Percentiles rank a stretch among this genome's conserved stretches.
Conservation (phyloP, 352 stramenopile species). For the Globisporangium echinulatum region DNA sequence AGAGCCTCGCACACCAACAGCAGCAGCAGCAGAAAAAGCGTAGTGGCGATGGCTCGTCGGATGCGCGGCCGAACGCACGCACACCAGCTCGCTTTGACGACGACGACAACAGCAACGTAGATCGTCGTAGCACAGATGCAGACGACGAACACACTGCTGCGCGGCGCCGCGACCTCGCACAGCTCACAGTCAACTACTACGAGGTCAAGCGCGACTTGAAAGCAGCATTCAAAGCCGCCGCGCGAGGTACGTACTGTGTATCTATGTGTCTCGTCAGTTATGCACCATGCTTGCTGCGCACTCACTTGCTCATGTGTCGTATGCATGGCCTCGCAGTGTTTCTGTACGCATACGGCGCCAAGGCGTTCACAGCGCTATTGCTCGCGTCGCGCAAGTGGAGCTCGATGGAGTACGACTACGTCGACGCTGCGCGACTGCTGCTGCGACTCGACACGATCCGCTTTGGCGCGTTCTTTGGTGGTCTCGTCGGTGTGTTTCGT, state of each 20-base stretch:
- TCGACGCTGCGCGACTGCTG: constrained; percentile 64
- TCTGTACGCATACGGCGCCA: constrained; percentile 71
- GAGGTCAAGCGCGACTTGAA: constrained; percentile 41
- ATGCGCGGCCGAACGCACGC: not conserved
- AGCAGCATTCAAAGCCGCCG: constrained; percentile 35
- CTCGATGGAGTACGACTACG: constrained; percentile 66
- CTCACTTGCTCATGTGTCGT: not conserved
- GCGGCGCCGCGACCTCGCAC: constrained; percentile 28
- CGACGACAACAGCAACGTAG: constrained; percentile 11
- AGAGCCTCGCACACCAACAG: constrained; percentile 17
- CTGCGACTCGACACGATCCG: constrained; percentile 61
- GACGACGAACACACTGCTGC: constrained; percentile 22
- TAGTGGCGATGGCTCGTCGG: not conserved
- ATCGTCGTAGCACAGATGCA: not conserved
- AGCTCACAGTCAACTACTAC: constrained; percentile 23
- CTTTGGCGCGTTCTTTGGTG: constrained; percentile 74
- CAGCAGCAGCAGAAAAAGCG: not conserved
- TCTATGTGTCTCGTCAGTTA: too few relatives aligned
- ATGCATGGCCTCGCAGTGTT: constrained; percentile 26
- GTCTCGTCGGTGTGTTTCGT: constrained; percentile 67
- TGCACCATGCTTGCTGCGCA: not conserved
- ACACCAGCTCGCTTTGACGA: not conserved
- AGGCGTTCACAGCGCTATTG: constrained; percentile 75
- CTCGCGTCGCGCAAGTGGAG: constrained; percentile 77
- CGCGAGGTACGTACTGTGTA: constrained; percentile 14